Evolutionary conservation across 164 flowering plant species (phyloP), one percentile per base, ranked within the genome.

Genomic region (Warburgia ugandensis): DNA sequence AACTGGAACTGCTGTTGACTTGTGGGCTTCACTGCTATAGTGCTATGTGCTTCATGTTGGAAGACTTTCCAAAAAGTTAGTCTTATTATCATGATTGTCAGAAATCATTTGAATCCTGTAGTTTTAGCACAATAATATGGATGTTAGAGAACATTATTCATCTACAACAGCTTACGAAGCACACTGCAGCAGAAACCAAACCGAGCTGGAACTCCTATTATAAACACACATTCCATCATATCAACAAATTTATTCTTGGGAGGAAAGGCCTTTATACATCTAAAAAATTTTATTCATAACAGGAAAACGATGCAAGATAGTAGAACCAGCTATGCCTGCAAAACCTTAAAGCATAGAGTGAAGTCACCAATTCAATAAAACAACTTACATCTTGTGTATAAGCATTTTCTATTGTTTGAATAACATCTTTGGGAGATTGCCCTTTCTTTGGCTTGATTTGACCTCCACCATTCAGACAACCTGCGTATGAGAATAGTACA

Each of bases 391-490:
- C 72, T 57, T 89, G 74, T 70, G 70, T 70, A 59, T 94, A 86
- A 4, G 61, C 50, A 21, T 57, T 41, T 69, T 84, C 94, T 56
- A 94, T 66, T 28, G 68, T 58, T 47, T 80, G 77, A 58, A 86
- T 69, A 62, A 84, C 67, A 23, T 74, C 96, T 66, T 86, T 94
- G 5, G 65, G 84, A 32, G 99, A 77, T 64, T 94, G 96, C 20
- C 88, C 92, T 1, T 68, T 73, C 65, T 73, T 77, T 36, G 86
- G 87, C 58, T 89, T 88, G 58, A 94, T 69, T 64, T 94, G 99
- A 56, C 99, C 97, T 16, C 97, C 97, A 48, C 97, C 99, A 76
- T 94, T 94, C 60, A 94, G 72, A 75, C 99, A 94, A 45, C 99
- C 99, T 94, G 67, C 43, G 35, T 4, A 47, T 38, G 27, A 58